Conservation (phyloP, 1,139 yeast species). For the Nadsonia commutata region DNA sequence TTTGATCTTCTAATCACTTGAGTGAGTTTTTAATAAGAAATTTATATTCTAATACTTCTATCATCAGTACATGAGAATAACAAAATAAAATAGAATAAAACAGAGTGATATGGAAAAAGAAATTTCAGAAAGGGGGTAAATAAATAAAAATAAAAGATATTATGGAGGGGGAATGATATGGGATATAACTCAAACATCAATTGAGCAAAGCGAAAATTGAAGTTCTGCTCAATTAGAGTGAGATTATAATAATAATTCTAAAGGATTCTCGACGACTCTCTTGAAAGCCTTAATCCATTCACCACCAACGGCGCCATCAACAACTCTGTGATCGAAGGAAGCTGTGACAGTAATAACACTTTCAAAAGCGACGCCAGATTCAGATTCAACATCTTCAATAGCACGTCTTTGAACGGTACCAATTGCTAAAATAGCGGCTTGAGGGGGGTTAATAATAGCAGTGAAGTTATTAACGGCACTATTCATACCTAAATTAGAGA, state of each 20-base stretch:
- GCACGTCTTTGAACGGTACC: constrained; percentile 91
- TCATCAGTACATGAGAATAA: no score
- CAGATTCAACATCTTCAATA: constrained; percentile 81
- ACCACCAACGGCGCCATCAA: constrained; percentile 97
- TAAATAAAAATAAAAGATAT: no score
- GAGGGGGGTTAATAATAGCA: constrained; percentile 96
- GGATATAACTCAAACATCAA: no score
- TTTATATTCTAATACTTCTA: no score
- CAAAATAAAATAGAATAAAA: no score
- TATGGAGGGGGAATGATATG: no score
- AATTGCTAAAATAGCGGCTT: constrained; percentile 81
- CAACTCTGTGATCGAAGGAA: constrained; percentile 93
- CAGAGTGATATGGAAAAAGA: no score
- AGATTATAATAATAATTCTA: constrained; percentile 69
- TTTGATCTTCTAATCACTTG: no score
- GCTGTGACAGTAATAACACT: constrained; percentile 86
- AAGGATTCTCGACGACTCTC: constrained; percentile 86
- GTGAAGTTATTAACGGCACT: constrained; percentile 84
- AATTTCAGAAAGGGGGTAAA: no score
- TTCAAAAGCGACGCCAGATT: constrained; percentile 83
- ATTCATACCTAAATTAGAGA: constrained; percentile 98
- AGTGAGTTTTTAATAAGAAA: no score
- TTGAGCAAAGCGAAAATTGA: no score
- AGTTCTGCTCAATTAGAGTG: no score
- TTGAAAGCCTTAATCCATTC: constrained; percentile 91